Conservation (phyloP, 1,139 yeast species). For the Komagataea norvegica region DNA sequence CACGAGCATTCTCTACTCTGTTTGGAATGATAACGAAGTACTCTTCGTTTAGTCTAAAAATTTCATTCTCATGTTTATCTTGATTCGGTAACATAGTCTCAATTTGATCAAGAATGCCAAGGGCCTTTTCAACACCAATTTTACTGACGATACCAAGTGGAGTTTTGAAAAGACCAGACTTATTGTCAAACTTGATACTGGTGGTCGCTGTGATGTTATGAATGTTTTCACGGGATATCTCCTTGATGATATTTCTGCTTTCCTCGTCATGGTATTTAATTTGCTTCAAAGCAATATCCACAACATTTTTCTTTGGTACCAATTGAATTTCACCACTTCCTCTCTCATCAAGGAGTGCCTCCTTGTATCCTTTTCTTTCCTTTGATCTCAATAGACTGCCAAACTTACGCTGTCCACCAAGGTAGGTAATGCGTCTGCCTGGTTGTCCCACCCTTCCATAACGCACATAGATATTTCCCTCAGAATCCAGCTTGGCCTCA, state of each 20-base stretch:
- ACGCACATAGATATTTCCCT: conserved; percentile 4
- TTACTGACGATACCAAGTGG: conserved; percentile 7
- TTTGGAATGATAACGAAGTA: conserved; percentile 9
- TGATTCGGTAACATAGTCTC: conserved; percentile 1
- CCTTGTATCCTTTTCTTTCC: conserved; percentile 6
- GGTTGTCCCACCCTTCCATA: conserved; percentile 8
- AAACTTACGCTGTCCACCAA: conserved; percentile 4
- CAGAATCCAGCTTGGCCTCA: conserved; percentile 4
- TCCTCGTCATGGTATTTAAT: conserved; percentile 5
- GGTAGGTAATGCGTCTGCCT: conserved; percentile 2
- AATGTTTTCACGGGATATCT: conserved; percentile 5
- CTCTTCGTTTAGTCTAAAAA: conserved; percentile 4
- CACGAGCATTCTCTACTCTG: conserved; percentile 5
- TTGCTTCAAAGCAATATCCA: conserved; percentile 8
- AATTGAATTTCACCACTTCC: not conserved
- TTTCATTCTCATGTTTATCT: conserved; percentile 2
- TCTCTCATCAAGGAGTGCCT: conserved; percentile 4
- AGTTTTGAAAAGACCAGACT: conserved; percentile 4
- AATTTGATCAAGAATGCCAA: conserved; percentile 4
- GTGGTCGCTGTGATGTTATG: conserved; percentile 4
- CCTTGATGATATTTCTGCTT: conserved; percentile 2
- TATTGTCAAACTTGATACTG: conserved; percentile 5
- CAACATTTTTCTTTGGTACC: conserved; percentile 3
- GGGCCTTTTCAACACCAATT: conserved; percentile 5
- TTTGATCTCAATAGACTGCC: conserved; percentile 1